Conservation (phyloP, 2,329 filamentous ascomycete species). For the Pestalotiopsis sp. region DNA sequence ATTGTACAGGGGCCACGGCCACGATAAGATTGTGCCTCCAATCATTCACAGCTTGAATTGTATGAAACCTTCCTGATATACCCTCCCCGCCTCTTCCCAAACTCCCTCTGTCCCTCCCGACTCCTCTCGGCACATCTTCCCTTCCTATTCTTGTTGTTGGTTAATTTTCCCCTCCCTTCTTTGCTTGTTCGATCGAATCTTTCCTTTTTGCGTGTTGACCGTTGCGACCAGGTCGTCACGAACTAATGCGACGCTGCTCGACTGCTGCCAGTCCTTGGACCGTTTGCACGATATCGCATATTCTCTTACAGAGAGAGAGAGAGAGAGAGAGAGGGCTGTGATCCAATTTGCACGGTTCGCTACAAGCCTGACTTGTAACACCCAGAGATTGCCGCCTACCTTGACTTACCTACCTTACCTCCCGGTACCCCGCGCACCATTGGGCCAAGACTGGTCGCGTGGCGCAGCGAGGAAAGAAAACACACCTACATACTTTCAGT, state of each 20-base stretch:
- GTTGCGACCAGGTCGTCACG: neutral
- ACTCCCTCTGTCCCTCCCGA: neutral
- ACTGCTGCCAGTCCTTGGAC: neutral
- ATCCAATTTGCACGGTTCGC: neutral
- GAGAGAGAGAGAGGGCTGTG: neutral
- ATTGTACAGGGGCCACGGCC: neutral
- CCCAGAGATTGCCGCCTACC: neutral
- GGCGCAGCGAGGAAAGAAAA: neutral
- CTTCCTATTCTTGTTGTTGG: neutral
- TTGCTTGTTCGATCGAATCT: neutral
- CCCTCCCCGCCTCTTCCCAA: constrained; percentile 9
- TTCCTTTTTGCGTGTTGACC: neutral
- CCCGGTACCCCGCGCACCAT: neutral
- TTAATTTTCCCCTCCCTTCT: neutral
- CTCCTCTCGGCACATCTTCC: neutral
- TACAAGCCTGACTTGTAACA: neutral
- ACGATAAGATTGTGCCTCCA: constrained; percentile 14
- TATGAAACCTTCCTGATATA: constrained; percentile 11
- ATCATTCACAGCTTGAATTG: constrained; percentile 7
- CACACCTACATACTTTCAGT: neutral
- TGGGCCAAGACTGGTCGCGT: constrained; percentile 6
- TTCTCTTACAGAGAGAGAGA: neutral
- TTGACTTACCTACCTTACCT: neutral
- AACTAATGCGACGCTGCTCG: neutral
- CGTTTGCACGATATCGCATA: neutral